Percentiles rank a stretch among this genome's conserved stretches.
Evolutionary conservation across 441 rosid genomes (phyloP).

Genomic region (Flueggea neowawraea): DNA sequence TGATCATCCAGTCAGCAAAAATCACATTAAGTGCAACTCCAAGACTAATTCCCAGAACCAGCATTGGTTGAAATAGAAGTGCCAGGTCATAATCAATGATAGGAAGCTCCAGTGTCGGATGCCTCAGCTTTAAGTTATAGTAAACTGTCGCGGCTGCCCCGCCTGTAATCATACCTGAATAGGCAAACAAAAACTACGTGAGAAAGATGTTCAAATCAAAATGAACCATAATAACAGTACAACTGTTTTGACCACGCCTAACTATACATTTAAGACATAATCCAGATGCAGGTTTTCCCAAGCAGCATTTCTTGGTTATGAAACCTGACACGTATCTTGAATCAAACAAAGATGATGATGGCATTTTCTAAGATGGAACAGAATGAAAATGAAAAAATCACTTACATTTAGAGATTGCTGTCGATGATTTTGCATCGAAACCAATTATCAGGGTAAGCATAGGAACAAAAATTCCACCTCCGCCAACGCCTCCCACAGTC

Average conservation of each 20-base stretch:
- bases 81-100: conserved; percentile 61
- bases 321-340: too few species aligned
- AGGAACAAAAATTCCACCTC: conserved; percentile 70
- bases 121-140: conserved; percentile 56
- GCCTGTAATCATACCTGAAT: conserved; percentile 63
- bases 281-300: too few species aligned
- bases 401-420: conserved; percentile 67
- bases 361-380: background rate
- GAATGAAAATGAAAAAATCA: background rate
- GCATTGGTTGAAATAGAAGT: conserved; percentile 62
- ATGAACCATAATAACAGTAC: too few species aligned
- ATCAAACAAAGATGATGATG: too few species aligned
- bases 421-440: conserved; percentile 61
- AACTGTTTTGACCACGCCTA: too few species aligned
- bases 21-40: conserved; percentile 59
- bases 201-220: background rate
- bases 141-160: conserved; percentile 51
- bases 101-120: conserved; percentile 58
- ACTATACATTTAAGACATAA: too few species aligned
- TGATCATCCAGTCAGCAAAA: conserved; percentile 67
- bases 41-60: conserved; percentile 60
- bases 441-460: conserved; percentile 57
- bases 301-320: too few species aligned
- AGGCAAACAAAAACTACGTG: background rate
- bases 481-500: conserved; percentile 72